phyloP scores from a whole-genome alignment of 129 eudicot species.

The Erigeron canadensis region DNA sequence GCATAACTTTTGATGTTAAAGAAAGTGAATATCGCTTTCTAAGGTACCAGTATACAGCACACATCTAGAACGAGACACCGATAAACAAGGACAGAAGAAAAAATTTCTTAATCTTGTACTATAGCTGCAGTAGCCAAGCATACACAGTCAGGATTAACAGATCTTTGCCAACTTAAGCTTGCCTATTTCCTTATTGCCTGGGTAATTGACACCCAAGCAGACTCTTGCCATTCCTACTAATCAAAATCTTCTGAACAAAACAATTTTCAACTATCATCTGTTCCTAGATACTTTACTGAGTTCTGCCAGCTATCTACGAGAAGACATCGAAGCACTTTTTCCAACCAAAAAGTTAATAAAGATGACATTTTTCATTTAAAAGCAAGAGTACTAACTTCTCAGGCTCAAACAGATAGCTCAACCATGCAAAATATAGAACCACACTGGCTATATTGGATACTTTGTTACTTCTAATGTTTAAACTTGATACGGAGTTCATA shows the following conservation, averaged over 20 bases:
- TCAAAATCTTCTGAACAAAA: neutral
- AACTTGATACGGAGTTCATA: no score
- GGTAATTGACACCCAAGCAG: neutral
- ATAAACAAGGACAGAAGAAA: neutral
- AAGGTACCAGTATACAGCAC: no score
- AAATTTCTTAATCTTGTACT: neutral
- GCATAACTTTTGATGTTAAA: neutral
- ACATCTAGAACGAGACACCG: neutral
- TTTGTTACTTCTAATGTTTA: neutral
- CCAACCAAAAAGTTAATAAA: neutral
- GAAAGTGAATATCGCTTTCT: neutral
- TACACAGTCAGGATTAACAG: neutral
- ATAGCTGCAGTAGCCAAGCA: neutral
- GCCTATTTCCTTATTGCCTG: conserved; percentile 4
- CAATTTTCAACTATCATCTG: neutral
- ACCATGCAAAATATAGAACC: neutral
- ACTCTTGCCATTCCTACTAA: neutral
- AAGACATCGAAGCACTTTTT: neutral
- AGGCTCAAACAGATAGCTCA: neutral
- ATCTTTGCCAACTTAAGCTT: neutral
- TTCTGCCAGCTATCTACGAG: neutral
- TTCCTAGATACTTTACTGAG: neutral
- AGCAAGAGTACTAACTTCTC: neutral
- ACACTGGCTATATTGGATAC: neutral
- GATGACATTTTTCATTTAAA: neutral